Evolutionary conservation across 345 rosid species (phyloP).

Genomic region (Erucastrum elatum): DNA sequence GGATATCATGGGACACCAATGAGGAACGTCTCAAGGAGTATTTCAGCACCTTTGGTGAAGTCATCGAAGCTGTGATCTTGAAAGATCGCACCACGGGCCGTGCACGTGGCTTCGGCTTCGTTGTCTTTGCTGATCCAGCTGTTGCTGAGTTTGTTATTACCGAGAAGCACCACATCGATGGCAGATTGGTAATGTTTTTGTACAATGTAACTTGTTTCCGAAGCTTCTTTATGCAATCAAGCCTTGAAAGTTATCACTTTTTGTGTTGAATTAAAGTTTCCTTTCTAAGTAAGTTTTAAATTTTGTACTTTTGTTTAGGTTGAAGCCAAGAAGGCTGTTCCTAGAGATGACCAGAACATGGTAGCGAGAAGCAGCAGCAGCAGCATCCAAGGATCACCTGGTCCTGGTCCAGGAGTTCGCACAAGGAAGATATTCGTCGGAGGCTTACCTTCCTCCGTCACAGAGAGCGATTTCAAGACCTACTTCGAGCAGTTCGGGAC

Average conservation of each 20-base stretch:
- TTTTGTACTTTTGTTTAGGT: constrained; percentile 47
- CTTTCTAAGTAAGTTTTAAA: no score
- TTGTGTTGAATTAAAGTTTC: background rate
- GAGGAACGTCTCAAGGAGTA: constrained; percentile 96
- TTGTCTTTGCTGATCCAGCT: constrained; percentile 86
- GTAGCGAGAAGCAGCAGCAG: constrained; percentile 49
- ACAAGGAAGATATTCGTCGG: constrained; percentile 92
- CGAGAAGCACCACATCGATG: constrained; percentile 88
- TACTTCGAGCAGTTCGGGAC: constrained; percentile 90
- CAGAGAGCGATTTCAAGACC: constrained; percentile 67
- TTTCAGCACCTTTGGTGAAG: constrained; percentile 84
- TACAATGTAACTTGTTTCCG: constrained; percentile 42
- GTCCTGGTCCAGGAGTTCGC: constrained; percentile 51
- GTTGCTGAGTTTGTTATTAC: constrained; percentile 86
- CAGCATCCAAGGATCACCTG: constrained; percentile 70
- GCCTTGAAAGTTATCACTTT: background rate
- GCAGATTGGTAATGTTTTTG: constrained; percentile 71
- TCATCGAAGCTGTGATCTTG: constrained; percentile 95
- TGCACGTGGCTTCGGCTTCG: constrained; percentile 98
- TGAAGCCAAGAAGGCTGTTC: constrained; percentile 97
- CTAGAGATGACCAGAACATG: constrained; percentile 83
- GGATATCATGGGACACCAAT: constrained; percentile 98
- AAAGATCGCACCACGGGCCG: constrained; percentile 98
- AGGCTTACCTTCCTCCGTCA: constrained; percentile 77
- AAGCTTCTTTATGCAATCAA: constrained; percentile 22